These are phyloP conservation scores for Barnettozyma vustinii DNA, from an alignment of 805 yeast species.

Conservation along the genomic window DNA sequence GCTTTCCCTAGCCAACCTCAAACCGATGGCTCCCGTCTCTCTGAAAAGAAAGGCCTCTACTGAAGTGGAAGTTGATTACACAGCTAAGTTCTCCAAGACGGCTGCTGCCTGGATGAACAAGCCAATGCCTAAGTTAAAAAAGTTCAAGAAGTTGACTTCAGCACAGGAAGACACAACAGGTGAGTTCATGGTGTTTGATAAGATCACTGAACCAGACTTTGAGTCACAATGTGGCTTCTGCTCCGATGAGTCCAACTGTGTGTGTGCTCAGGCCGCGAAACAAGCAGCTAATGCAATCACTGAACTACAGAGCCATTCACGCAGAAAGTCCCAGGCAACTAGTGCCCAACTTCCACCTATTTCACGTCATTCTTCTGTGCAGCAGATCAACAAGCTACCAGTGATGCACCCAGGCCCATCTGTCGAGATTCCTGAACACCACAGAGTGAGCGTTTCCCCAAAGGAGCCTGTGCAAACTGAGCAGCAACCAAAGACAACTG, in stretches of 20 bases:
- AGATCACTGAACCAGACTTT: constrained; percentile 32
- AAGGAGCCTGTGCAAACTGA: constrained; percentile 7
- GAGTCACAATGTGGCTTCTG: constrained; percentile 84
- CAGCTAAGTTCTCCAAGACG: constrained; percentile 39
- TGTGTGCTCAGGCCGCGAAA: constrained; percentile 71
- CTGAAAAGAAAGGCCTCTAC: constrained; percentile 34
- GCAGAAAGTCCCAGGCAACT: constrained; percentile 14
- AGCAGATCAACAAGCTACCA: constrained; percentile 39
- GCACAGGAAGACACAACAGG: constrained; percentile 12
- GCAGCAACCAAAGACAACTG: constrained; percentile 4
- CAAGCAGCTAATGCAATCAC: constrained; percentile 34
- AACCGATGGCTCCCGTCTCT: constrained; percentile 66
- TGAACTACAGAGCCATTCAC: constrained; percentile 22
- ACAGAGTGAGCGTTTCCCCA: constrained; percentile 26
- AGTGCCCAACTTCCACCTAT: constrained; percentile 34
- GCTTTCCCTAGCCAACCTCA: constrained; percentile 34
- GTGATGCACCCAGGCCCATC: constrained; percentile 64
- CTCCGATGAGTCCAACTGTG: constrained; percentile 86
- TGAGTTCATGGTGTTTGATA: constrained; percentile 19
- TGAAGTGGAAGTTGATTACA: constrained; percentile 50
- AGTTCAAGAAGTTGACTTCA: constrained; percentile 9
- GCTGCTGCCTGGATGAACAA: constrained; percentile 15
- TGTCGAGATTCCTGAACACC: constrained; percentile 39
- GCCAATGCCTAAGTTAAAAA: constrained; percentile 23
- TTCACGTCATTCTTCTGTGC: constrained; percentile 24